Conservation (phyloP, 2,329 filamentous ascomycete genomes). For the Magnaporthiopsis rhizophila region DNA sequence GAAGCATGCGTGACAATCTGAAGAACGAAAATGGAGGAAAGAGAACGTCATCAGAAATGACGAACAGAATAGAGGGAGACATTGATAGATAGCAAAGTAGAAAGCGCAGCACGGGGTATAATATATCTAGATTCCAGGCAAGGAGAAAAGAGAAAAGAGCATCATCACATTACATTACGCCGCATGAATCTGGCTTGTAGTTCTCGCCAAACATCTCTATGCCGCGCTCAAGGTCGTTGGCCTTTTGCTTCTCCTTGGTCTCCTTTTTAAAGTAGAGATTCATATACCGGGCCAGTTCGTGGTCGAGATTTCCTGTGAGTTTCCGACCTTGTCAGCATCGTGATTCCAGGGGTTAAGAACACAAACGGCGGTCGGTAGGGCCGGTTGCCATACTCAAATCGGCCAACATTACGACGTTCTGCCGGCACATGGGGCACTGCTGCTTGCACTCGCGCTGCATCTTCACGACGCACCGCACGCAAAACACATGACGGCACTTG, state of each 20-base stretch:
- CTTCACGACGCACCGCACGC: conserved; percentile 74
- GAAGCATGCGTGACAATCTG: too few relatives aligned
- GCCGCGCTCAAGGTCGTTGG: conserved; percentile 69
- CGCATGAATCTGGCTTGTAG: conserved; percentile 52
- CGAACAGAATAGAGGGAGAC: too few relatives aligned
- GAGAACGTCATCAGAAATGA: not conserved
- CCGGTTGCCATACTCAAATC: conserved; percentile 47
- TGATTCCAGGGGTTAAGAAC: conserved; percentile 29
- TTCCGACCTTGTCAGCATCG: not conserved
- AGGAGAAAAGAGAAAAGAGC: not conserved
- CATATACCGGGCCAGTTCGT: conserved; percentile 58
- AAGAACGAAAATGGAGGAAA: not conserved
- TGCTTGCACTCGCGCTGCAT: conserved; percentile 64
- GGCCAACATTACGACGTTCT: conserved; percentile 62
- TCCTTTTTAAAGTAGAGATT: conserved; percentile 69
- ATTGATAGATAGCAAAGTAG: not conserved
- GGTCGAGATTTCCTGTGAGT: conserved; percentile 50
- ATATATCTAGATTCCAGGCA: not conserved
- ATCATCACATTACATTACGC: conserved; percentile 42
- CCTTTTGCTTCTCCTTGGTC: conserved; percentile 56
- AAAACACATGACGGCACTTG: conserved; percentile 69
- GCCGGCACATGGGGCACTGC: conserved; percentile 69
- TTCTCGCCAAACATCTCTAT: conserved; percentile 62
- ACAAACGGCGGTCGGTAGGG: not conserved
- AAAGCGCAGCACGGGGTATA: not conserved